phyloP scores from a whole-genome alignment of 2,329 filamentous ascomycete species.

The Xylaria sp. region DNA sequence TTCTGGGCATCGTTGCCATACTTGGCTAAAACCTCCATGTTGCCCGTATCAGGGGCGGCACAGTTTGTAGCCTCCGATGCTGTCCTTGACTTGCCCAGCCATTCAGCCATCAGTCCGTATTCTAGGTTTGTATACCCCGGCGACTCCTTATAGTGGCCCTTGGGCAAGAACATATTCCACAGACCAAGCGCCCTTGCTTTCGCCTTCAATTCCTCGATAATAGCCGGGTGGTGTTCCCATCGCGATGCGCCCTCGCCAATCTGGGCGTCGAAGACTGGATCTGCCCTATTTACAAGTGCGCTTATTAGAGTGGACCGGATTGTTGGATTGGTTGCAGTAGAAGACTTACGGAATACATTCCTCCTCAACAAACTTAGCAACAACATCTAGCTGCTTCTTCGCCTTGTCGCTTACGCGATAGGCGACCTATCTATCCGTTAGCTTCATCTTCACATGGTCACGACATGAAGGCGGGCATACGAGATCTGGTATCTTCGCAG shows the following conservation, averaged over 20 bases:
- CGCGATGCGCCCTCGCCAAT: conserved; percentile 79
- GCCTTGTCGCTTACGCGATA: conserved; percentile 83
- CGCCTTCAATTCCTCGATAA: conserved; percentile 90
- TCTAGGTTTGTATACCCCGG: conserved; percentile 96
- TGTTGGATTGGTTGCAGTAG: background rate
- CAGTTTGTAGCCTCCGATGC: conserved; percentile 93
- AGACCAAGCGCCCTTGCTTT: conserved; percentile 85
- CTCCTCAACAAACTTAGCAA: conserved; percentile 97
- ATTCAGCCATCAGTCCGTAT: conserved; percentile 98
- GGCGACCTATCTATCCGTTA: conserved; percentile 53
- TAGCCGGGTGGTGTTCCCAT: conserved; percentile 81
- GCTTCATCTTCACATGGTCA: conserved; percentile 21
- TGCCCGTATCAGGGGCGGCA: conserved; percentile 90
- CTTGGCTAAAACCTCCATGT: conserved; percentile 95
- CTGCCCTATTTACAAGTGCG: conserved; percentile 64
- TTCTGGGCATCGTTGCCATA: conserved; percentile 90
- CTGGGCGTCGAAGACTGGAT: conserved; percentile 82
- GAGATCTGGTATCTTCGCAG: conserved; percentile 48
- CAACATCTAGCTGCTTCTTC: conserved; percentile 83
- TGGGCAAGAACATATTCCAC: conserved; percentile 99
- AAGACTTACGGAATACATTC: conserved; percentile 81
- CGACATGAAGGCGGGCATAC: conserved; percentile 41
- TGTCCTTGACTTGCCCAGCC: conserved; percentile 84
- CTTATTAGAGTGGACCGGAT: conserved; percentile 37
- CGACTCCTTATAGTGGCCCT: conserved; percentile 94